Base-by-base conservation (phyloP, 1,139 yeast genomes). In the Saccharomyces hybrid region DNA sequence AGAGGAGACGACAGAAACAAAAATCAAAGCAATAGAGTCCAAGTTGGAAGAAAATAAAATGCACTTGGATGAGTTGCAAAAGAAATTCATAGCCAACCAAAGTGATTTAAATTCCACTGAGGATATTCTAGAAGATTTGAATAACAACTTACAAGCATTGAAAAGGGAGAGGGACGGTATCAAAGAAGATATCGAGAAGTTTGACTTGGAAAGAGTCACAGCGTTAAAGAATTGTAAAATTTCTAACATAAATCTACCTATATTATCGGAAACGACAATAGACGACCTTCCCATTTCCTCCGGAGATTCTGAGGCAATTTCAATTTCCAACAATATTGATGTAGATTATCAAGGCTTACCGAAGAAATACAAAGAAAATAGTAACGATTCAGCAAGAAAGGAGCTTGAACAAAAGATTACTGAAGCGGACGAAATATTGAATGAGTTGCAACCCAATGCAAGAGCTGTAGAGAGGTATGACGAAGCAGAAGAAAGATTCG, bases 391-490 rank as follows among this genome's bases (percentile, higher is more conserved):
- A 2, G 66, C 69, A 19, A 73, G 70, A 21, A 66, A 68, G 32
- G 74, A 72, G 28, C 66, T 81, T 26, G 77, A 74, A 52, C 78
- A 76, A 6, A 70, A 77, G 52, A 74, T 84, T 12, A 79, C 78
- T 56, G 76, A 78, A 1, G 78, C 85, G 50, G 75, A 82, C 3
- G 79, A 80, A 32, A 82, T 78, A 42, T 71, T 91, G 53, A 85
- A 82, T 50, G 73, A 73, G 51, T 74, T 88, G 64, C 83, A 89
- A 26, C 96, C 96, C 14, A 90, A 90, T 68, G 77, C 84, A 28
- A 86, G 86, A 62, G 96, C 97, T 0, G 75, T 80, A 28, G 95
- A 88, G 58, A 79, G 96, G 64, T 76, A 88, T 53, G 78, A 75
- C 49, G 93, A 86, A 55, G 88, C 87, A 4, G 85, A 86, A 61